Evolutionary conservation across 495 filamentous ascomycete species (phyloP).

Genomic region (Penicillium herquei): DNA sequence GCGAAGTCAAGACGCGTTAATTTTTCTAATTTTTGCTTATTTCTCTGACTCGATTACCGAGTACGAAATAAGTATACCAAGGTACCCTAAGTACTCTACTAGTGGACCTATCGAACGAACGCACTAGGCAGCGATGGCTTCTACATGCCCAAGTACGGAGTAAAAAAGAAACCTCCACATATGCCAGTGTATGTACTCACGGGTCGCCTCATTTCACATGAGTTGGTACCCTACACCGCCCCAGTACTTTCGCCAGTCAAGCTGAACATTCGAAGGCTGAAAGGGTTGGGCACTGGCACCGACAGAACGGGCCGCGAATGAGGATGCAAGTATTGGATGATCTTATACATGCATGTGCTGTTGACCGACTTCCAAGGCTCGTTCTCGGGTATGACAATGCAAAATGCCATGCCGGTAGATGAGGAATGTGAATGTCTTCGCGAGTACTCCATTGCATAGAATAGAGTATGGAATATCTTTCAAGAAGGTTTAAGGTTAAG

Average conservation of each 20-base stretch:
- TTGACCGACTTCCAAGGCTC: conserved; percentile 17
- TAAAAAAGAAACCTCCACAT: background rate
- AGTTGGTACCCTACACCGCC: background rate
- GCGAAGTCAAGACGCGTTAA: background rate
- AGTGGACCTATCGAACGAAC: too few relatives aligned
- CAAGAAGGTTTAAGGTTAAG: background rate
- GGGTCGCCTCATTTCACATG: background rate
- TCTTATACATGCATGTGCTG: conserved; percentile 1
- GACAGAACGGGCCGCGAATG: background rate
- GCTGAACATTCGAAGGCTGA: background rate
- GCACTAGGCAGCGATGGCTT: background rate
- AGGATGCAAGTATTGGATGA: background rate
- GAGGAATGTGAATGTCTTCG: background rate
- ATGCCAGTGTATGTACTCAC: background rate
- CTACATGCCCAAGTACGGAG: background rate
- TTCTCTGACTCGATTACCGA: conserved; percentile 1
- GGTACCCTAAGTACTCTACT: too few relatives aligned
- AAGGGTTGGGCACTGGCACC: background rate
- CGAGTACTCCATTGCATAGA: background rate
- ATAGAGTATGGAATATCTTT: background rate
- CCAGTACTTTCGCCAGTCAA: background rate
- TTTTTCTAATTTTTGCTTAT: background rate
- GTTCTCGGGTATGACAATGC: background rate
- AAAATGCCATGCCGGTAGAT: background rate
- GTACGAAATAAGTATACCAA: too few relatives aligned